Conservation (phyloP, 2,329 filamentous ascomycete genomes). For the Neofusicoccum sp. region DNA sequence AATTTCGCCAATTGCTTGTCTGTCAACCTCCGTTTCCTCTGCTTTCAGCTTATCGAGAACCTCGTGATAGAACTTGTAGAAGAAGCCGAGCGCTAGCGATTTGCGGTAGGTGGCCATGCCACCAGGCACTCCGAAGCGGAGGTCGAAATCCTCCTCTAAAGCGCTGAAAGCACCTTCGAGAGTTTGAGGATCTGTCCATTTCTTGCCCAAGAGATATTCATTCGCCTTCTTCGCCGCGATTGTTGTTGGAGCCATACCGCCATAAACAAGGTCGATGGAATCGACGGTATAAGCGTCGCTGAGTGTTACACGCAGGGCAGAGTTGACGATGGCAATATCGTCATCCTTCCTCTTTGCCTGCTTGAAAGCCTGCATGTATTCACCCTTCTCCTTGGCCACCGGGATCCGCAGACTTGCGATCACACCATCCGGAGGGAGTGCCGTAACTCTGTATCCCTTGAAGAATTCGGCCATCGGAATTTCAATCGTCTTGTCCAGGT, state of each 20-base stretch:
- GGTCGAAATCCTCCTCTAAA: slow-evolving; percentile 83
- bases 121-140: slow-evolving; percentile 86
- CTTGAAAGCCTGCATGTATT: slow-evolving; percentile 89
- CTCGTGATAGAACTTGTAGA: slow-evolving; percentile 96
- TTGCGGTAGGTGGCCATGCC: slow-evolving; percentile 97
- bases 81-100: slow-evolving; percentile 86
- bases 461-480: slow-evolving; percentile 95
- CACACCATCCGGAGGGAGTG: slow-evolving; percentile 75
- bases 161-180: slow-evolving; percentile 88
- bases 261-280: slow-evolving; percentile 79
- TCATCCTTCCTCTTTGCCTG: slow-evolving; percentile 97
- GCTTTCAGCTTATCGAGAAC: slow-evolving; percentile 64
- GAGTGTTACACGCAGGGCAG: slow-evolving; percentile 73
- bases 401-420: slow-evolving; percentile 88
- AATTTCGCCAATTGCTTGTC: slow-evolving; percentile 77
- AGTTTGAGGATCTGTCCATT: slow-evolving; percentile 75
- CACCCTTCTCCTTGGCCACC: slow-evolving; percentile 68
- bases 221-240: slow-evolving; percentile 80
- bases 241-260: slow-evolving; percentile 91
- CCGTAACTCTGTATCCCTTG: slow-evolving; percentile 83
- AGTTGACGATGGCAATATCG: slow-evolving; percentile 96
- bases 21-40: slow-evolving; percentile 58
- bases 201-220: slow-evolving; percentile 72
- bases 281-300: slow-evolving; percentile 68
- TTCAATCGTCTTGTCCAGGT: slow-evolving; percentile 67